Conservation (phyloP, 495 filamentous ascomycete species). For the Podospora comata region DNA sequence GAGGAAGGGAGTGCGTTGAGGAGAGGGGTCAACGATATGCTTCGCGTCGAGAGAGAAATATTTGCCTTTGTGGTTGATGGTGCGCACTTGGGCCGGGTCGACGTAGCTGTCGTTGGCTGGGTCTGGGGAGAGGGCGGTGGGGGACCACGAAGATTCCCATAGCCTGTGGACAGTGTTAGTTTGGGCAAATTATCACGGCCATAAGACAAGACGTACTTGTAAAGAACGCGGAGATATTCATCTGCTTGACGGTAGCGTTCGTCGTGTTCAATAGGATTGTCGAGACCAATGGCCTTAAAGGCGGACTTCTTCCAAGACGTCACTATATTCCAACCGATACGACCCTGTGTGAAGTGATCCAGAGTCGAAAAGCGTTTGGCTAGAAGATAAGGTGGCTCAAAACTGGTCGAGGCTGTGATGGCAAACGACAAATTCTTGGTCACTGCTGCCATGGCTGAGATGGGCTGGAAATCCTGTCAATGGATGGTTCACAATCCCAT, state of each 20-base stretch:
- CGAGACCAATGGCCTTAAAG: conserved; percentile 56
- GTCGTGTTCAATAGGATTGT: conserved; percentile 58
- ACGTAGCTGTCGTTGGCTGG: conserved; percentile 50
- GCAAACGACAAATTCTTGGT: conserved; percentile 55
- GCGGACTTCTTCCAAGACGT: conserved; percentile 59
- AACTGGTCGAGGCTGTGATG: conserved; percentile 57
- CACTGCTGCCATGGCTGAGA: conserved; percentile 56
- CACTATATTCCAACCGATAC: conserved; percentile 65
- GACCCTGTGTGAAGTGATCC: conserved; percentile 59
- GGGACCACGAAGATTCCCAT: conserved; percentile 61
- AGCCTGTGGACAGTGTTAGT: conserved; percentile 35
- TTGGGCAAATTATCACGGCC: too few species aligned
- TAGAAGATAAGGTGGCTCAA: conserved; percentile 56
- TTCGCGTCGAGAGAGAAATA: conserved; percentile 52
- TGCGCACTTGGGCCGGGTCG: conserved; percentile 54
- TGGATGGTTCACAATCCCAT: too few species aligned
- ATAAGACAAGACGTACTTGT: conserved; percentile 41
- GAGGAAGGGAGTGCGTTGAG: conserved; percentile 61
- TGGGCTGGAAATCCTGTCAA: conserved; percentile 21
- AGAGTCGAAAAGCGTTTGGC: conserved; percentile 60
- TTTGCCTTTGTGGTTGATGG: conserved; percentile 58
- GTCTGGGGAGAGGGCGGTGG: conserved; percentile 51
- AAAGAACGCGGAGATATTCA: conserved; percentile 58
- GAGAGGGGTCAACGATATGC: conserved; percentile 59
- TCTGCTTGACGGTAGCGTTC: conserved; percentile 60